Base-by-base conservation (phyloP, 148 eudicot species). In the Cornus controversa region DNA sequence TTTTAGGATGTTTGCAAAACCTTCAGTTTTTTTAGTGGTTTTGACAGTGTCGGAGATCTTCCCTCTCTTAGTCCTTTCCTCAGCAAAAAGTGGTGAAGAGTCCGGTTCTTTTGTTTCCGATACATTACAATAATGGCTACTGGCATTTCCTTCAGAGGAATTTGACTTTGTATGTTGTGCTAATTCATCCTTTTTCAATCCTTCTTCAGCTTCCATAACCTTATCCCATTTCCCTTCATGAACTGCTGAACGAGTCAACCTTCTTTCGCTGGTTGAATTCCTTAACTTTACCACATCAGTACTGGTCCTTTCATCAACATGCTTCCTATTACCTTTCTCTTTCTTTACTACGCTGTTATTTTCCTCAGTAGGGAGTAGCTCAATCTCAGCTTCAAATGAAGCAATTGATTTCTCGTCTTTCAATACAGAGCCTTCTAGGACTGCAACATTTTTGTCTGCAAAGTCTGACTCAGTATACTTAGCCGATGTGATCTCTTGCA, bases 191-290 rank as follows among this genome's bases (percentile, higher is more conserved):
- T 37, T 34, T 27, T 71, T 24, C 26, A 16, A 45, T 67, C 29
- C 63, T 72, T 40, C 34, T 25, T 42, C 14, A 34, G 42, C 74
- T 74, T 45, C 78, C 2, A 31, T 28, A 47, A 37, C 66, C 45
- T 26, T 60, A 75, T 22, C 71, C 70, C 67, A 72, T 28, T 73
- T 50, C 63, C 36, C 74, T 29, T 42, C 66, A 29, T 58, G 72
- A 66, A 78, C 58, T 50, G 76, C 79, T 10, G 83, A 85, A 70
- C 77, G 80, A 53, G 85, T 82, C 14, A 67, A 3, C 77, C 83
- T 81, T 72, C 54, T 69, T 22, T 66, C 53, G 25, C 22, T 65
- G 67, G 73, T 78, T 62, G 76, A 72, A 54, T 72, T 79, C 37
- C 42, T 29, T 60, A 36, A 27, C n/a, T 34, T 23, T 34, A 23